Evolutionary conservation across 768 basidiomycete genomes (phyloP), one percentile per base, ranked within the genome.

Genomic region (button mushroom (Agaricus bisporus)): DNA sequence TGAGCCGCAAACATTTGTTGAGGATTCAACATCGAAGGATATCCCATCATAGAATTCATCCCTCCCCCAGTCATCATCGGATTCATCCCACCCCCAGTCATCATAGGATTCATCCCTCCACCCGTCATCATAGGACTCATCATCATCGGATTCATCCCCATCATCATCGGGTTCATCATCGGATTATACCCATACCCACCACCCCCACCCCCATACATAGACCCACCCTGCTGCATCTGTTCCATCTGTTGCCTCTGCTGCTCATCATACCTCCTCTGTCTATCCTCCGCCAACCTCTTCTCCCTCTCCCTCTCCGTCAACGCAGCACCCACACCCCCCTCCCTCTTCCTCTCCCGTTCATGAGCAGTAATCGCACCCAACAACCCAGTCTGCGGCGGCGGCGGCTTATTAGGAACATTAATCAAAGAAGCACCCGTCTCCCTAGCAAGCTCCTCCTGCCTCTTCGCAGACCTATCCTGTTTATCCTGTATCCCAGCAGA

Each of bases 311-410:
- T 83, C 71, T 98, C 95, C 0, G 97, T 98, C 61, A 99, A 71
- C 2, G 93, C 82, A 22, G 95, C 94, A 48, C 95, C 97, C 15
- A 98, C 83, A 36, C 95, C 95, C 48, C 97, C 95, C 55, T 95
- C 94, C 26, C 93, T 85, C 64, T 95, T 92, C 56, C 92, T 78
- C 53, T 98, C 95, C 49, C 91, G 81, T 68, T 99, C 93, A 66
- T 97, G 93, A 8, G 88, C 91, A 41, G 93, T 93, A 61, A 98
- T 93, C 2, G 95, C 95, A 15, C 97, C 97, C 46, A 99, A 83
- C 41, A 98, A 78, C 37, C 97, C 97, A 41, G 89, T 91, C 69
- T 95, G 93, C 7, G 97, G 95, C 2, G 92, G 91, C 0, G 91
- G 93, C 0, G 95, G 93, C 65, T 95, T 95, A 63, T 85, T 83